Evolutionary conservation across 2,329 filamentous ascomycete genomes (phyloP), one percentile per base, ranked within the genome.

Genomic region (Venturia nashicola): DNA sequence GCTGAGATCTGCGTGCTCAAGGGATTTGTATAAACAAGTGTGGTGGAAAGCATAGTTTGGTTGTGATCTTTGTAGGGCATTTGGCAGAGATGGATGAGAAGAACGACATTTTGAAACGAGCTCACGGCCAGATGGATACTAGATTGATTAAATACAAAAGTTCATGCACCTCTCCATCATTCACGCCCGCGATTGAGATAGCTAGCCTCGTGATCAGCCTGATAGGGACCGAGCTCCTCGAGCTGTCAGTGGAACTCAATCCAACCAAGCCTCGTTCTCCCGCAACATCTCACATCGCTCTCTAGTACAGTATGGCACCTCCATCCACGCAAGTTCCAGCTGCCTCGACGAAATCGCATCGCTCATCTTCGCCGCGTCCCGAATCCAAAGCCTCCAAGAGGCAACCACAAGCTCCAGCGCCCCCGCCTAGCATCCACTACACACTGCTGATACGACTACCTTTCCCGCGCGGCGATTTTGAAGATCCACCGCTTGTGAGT

Each of bases 1-100:
- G 91, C 92, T 36, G 93, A 97, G 76, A 91, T 91, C 36, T 91
- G 91, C 32, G 86, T 96, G 12, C 83, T 97, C 68, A 95, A 96
- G 80, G 93, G 92, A 5, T 90, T 87, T 34, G 60, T 44, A 36
- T 62, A 62, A 8, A n/a, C 1, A 27, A n/a, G 20, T 20, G 20
- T 51, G 20, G 46, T 51, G 46, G 46, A 14, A 20, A 14, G 46
- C 20, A 12, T 51, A 51, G 2, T 16, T 27, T 27, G 20, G 51
- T 14, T 8, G 16, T 14, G 32, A 36, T 8, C 16, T 57, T 27
- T 4, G 27, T 27, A n/a, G 8, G 5, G 32, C 1, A 18, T 1
- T 34, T 57, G 51, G 34, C 16, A n/a, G 51, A n/a, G 51, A n/a
- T 12, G 1, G 32, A 36, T 5, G 51, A 57, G 18, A 57, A 57